Evolutionary conservation across 139 green algal species (phyloP).

Genomic region (Tetradesmus obliquus): DNA sequence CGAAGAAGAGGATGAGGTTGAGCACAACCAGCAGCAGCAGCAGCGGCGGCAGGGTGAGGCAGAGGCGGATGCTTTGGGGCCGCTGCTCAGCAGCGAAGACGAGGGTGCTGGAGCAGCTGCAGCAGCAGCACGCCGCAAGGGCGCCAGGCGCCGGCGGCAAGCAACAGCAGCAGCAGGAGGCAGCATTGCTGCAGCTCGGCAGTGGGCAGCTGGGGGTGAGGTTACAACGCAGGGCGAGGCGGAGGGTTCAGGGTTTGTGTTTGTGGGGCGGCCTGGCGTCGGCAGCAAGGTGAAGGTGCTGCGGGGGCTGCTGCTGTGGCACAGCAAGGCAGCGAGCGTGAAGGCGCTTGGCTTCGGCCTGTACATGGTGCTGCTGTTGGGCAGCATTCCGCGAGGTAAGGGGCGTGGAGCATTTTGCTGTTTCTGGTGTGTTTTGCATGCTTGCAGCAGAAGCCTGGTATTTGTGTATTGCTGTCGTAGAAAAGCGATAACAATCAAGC

Average conservation of each 20-base stretch:
- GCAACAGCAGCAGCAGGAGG: not conserved
- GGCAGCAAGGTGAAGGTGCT: not conserved
- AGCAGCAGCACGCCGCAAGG: not conserved
- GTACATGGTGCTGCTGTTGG: slow-evolving; percentile 41
- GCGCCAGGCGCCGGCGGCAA: not conserved
- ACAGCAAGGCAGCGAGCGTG: not conserved
- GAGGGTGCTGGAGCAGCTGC: not conserved
- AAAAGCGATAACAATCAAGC: no score
- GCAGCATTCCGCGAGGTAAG: slow-evolving; percentile 24
- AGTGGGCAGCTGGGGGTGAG: not conserved
- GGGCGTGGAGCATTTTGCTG: not conserved
- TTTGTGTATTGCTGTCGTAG: no score
- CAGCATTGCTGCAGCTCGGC: not conserved
- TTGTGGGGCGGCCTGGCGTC: slow-evolving; percentile 11
- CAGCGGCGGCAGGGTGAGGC: not conserved
- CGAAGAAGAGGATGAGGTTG: not conserved
- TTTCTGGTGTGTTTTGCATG: not conserved
- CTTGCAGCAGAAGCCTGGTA: not conserved
- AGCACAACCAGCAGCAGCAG: not conserved
- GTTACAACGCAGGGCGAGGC: not conserved
- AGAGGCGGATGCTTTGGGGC: not conserved
- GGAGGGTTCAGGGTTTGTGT: not conserved
- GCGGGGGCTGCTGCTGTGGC: slow-evolving; percentile 43
- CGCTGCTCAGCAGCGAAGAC: not conserved
- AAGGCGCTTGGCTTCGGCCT: slow-evolving; percentile 14